phyloP scores from a whole-genome alignment of 345 rosid species.

The Melaleuca quinquenervia region DNA sequence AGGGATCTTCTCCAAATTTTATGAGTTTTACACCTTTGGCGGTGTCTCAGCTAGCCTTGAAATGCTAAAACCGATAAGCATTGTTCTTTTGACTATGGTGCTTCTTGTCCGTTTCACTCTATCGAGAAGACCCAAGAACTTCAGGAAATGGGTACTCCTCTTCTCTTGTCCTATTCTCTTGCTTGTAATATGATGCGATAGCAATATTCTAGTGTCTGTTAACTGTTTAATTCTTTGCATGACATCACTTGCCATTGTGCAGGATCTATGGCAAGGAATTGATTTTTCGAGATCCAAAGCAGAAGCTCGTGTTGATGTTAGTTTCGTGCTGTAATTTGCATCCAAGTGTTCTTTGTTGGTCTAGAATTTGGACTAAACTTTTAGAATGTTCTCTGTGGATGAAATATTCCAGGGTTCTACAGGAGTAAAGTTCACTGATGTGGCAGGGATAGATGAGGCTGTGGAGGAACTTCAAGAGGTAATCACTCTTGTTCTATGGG shows the following conservation, averaged over 20 bases:
- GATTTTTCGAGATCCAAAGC: constrained; percentile 95
- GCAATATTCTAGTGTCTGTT: not conserved
- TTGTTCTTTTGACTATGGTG: constrained; percentile 77
- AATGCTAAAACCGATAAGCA: constrained; percentile 60
- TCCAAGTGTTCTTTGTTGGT: not conserved
- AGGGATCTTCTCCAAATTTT: constrained; percentile 52
- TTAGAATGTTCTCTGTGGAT: constrained; percentile 2
- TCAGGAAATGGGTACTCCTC: constrained; percentile 79
- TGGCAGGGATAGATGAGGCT: constrained; percentile 97
- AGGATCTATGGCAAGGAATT: constrained; percentile 97
- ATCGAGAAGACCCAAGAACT: constrained; percentile 91
- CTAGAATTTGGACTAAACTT: constrained; percentile 4
- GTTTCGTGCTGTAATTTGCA: constrained; percentile 8
- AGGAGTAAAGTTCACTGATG: constrained; percentile 81
- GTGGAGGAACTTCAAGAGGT: constrained; percentile 99
- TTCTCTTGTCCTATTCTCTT: not conserved
- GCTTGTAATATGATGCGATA: not conserved
- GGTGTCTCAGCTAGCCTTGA: constrained; percentile 74
- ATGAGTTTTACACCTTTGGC: constrained; percentile 61
- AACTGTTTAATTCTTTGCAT: not conserved
- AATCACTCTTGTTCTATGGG: not conserved
- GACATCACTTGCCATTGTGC: constrained; percentile 8
- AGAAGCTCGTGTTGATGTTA: constrained; percentile 96
- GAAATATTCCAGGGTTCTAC: constrained; percentile 68
- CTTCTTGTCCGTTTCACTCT: constrained; percentile 86